Conservation (phyloP, 2,329 filamentous ascomycete genomes). For the Xylariales sp. region DNA sequence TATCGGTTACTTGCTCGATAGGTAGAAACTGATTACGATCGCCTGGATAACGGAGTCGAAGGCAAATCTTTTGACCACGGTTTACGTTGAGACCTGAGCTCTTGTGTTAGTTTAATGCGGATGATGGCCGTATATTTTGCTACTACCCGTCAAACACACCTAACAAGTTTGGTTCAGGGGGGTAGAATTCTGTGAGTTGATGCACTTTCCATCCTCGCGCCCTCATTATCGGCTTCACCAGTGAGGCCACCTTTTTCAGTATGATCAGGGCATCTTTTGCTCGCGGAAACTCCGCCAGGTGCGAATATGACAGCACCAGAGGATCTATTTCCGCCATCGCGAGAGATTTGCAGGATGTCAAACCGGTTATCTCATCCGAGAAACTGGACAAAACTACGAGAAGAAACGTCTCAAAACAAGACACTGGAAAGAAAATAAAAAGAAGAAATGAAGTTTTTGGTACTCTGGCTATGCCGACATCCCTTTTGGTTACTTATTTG, state of each 20-base stretch:
- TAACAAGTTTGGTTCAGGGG: constrained; percentile 66
- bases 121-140: not conserved
- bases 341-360: no score
- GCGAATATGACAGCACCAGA: constrained; percentile 42
- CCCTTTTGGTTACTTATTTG: no score
- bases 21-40: constrained; percentile 76
- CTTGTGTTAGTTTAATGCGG: not conserved
- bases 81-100: constrained; percentile 69
- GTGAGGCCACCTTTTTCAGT: constrained; percentile 75
- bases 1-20: constrained; percentile 77
- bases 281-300: constrained; percentile 41
- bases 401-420: no score
- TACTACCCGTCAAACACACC: constrained; percentile 38
- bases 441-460: no score
- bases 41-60: constrained; percentile 73
- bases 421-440: no score
- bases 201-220: constrained; percentile 76
- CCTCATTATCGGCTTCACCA: constrained; percentile 94
- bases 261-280: constrained; percentile 50
- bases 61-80: constrained; percentile 70
- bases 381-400: no score
- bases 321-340: constrained; percentile 40
- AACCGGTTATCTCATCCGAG: no score
- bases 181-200: constrained; percentile 81
- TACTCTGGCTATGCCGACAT: no score